phyloP scores from a whole-genome alignment of 2,329 filamentous ascomycete species.

The Ascochyta viciae-villosae region DNA sequence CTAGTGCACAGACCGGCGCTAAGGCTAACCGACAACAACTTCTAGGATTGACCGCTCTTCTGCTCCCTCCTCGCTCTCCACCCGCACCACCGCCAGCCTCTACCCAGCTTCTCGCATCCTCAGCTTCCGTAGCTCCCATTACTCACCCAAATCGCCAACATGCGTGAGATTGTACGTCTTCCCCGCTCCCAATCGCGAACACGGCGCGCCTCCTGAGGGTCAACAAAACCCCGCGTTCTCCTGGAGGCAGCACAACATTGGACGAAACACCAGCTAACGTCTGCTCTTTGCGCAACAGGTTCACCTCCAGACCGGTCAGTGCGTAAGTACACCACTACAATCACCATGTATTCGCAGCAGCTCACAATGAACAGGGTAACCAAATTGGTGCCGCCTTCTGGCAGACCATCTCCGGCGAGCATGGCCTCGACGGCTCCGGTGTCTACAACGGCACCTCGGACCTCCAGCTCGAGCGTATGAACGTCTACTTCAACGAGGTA shows the following conservation, averaged over 20 bases:
- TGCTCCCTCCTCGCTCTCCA: slow-evolving; percentile 39
- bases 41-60: slow-evolving; percentile 39
- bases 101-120: slow-evolving; percentile 40
- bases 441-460: slow-evolving; percentile 98
- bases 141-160: slow-evolving; percentile 53
- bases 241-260: slow-evolving; percentile 49
- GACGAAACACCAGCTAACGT: slow-evolving; percentile 63
- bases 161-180: slow-evolving; percentile 73
- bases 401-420: slow-evolving; percentile 71
- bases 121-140: slow-evolving; percentile 38
- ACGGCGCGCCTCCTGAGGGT: slow-evolving; percentile 47
- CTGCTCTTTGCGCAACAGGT: slow-evolving; percentile 69
- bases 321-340: slow-evolving; percentile 68
- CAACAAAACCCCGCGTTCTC: slow-evolving; percentile 49
- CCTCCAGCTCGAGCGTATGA: slow-evolving; percentile 99
- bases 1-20: slow-evolving; percentile 20
- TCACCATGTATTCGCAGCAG: slow-evolving; percentile 20
- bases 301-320: slow-evolving; percentile 99
- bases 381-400: slow-evolving; percentile 99
- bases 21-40: slow-evolving; percentile 26
- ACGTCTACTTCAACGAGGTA: slow-evolving; percentile 98
- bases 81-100: slow-evolving; percentile 39
- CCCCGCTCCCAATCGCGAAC: slow-evolving; percentile 33
- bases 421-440: slow-evolving; percentile 96
- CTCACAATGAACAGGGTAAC: slow-evolving; percentile 77